These are phyloP conservation scores for Camellia sinensis DNA, from an alignment of 148 eudicot species.

Conservation along the genomic window DNA sequence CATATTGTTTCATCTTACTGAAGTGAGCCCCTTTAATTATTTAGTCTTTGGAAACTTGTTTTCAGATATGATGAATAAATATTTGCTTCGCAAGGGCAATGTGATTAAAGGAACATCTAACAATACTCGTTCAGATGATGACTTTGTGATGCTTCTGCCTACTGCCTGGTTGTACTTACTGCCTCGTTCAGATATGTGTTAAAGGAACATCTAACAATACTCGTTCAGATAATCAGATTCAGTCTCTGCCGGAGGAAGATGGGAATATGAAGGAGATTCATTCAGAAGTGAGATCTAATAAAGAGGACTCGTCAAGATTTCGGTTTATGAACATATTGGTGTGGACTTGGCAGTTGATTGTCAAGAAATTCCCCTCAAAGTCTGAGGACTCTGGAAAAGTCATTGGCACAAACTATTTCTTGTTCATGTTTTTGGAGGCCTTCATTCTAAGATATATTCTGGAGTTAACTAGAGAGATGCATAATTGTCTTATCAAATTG, in stretches of 20 bases:
- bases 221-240: slow-evolving; percentile 15
- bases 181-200: slow-evolving; percentile 23
- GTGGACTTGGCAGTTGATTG: slow-evolving; percentile 55
- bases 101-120: slow-evolving; percentile 18
- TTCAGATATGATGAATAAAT: slow-evolving; percentile 39
- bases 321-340: slow-evolving; percentile 57
- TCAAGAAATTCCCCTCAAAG: slow-evolving; percentile 44
- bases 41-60: slow-evolving; percentile 61
- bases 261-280: slow-evolving; percentile 13
- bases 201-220: no score
- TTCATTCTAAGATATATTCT: slow-evolving; percentile 44
- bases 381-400: slow-evolving; percentile 20
- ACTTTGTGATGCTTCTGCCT: slow-evolving; percentile 72
- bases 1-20: slow-evolving; percentile 48
- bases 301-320: slow-evolving; percentile 32
- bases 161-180: slow-evolving; percentile 51
- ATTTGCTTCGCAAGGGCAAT: slow-evolving; percentile 19
- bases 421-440: slow-evolving; percentile 64
- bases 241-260: slow-evolving; percentile 25
- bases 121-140: slow-evolving; percentile 43
- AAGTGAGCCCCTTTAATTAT: slow-evolving; percentile 66
- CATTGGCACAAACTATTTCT: slow-evolving; percentile 23
- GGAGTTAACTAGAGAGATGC: slow-evolving; percentile 46
- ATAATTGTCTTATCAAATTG: slow-evolving; percentile 41
- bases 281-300: slow-evolving; percentile 23